Evolutionary conservation across 1,284 basidiomycete species (phyloP).

Genomic region (Puccinia coronata): DNA sequence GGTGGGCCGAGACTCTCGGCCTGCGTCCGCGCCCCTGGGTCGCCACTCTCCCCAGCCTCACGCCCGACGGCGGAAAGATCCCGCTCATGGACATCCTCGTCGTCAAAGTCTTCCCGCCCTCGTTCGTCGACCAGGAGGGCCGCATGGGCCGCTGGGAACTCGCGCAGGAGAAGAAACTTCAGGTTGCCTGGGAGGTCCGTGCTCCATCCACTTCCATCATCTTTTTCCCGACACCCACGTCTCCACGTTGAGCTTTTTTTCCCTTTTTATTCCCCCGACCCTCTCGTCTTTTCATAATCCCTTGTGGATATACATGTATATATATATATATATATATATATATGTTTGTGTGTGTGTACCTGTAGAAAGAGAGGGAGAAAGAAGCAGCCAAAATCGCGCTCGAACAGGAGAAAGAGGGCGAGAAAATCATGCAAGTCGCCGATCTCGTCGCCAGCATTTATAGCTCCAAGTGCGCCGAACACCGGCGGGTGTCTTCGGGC

Average conservation of each 20-base stretch:
- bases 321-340: too few relatives aligned
- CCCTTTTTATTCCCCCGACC: neutral
- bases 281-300: neutral
- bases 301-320: neutral
- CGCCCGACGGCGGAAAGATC: constrained; percentile 38
- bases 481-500: neutral
- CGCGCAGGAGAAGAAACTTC: constrained; percentile 24
- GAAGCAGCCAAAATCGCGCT: constrained; percentile 2
- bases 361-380: constrained; percentile 27
- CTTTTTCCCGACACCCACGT: too few relatives aligned
- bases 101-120: neutral
- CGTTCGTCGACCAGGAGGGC: constrained; percentile 40
- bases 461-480: neutral
- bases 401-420: constrained; percentile 31
- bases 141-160: constrained; percentile 19
- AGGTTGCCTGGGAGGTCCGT: constrained; percentile 42
- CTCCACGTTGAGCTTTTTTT: neutral
- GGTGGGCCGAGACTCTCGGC: constrained; percentile 37
- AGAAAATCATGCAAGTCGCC: neutral
- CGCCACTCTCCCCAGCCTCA: constrained; percentile 14
- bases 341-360: neutral
- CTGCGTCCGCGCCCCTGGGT: constrained; percentile 17
- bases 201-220: neutral
- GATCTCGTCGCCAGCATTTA: neutral
- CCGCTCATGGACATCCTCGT: constrained; percentile 35